Evolutionary conservation across 345 rosid species (phyloP), one percentile per base, ranked within the genome.

Genomic region (Ceriops tagal): DNA sequence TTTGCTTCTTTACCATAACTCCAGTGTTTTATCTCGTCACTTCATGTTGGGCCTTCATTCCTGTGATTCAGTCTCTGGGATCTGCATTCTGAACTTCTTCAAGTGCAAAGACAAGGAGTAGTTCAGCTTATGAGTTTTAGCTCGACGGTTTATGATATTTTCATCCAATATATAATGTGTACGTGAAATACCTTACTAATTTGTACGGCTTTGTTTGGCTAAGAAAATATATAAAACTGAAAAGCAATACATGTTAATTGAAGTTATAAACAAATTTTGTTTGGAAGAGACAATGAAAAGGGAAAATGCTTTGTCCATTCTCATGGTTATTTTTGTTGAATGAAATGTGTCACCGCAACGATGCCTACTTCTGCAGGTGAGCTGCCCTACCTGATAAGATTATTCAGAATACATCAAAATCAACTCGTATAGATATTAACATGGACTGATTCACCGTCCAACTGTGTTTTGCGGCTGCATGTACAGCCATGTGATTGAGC

Each of bases 21-120:
- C 52, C 56, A 53, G 34, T 31, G 28, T 43, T 43, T 57, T 30
- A 32, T 55, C 64, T 43, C 16, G 16, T 43, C 56, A 47, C 47
- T 59, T 69, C 24, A 59, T 32, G 30, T 69, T 47, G n/a, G 10
- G 57, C 51, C 55, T 16, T 35, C 61, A 58, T 31, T 58, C 37
- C 30, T 49, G 26, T 16, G 37, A n/a, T 51, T 69, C 65, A 46
- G 49, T 7, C 18, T 22, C 16, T 9, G 58, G 27, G 28, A 22
- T 10, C 59, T 56, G 28, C 24, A 56, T 5, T 56, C 19, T 26
- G 66, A 53, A 13, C 1, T 63, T 47, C 62, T 63, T 34, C 61
- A 22, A 32, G 39, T 22, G 52, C 35, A 53, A 22, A 52, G 53
- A 20, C 52, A 61, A 4, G 53, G 74, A 28, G 51, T n/a, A 15